A percentile compares a stretch with the other conserved stretches of the same genome.
phyloP scores from a whole-genome alignment of 306 rosid genomes.

The Notholithocarpus densiflorus region DNA sequence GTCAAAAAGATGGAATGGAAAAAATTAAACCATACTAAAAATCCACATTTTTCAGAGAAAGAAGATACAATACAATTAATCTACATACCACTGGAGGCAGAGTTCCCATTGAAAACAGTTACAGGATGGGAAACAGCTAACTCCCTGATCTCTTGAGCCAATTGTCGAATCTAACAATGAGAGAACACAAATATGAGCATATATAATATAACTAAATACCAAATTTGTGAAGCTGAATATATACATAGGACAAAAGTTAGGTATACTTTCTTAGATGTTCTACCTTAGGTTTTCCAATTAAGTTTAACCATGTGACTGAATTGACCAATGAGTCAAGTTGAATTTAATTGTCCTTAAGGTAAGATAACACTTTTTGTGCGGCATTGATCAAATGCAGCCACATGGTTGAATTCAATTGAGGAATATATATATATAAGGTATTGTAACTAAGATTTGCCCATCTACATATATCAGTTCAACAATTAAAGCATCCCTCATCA shows the following conservation, averaged over 20 bases:
- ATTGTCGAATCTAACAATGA: conserved; percentile 59
- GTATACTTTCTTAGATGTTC: too few relatives aligned
- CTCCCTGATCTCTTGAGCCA: conserved; percentile 77
- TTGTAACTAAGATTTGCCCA: too few relatives aligned
- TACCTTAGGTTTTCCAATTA: too few relatives aligned
- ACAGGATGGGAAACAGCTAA: conserved; percentile 58
- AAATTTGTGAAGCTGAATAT: neutral
- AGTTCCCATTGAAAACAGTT: conserved; percentile 50
- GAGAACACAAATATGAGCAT: neutral
- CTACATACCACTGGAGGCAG: conserved; percentile 51
- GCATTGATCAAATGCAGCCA: too few relatives aligned
- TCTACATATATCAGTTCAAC: too few relatives aligned
- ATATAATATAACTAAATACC: neutral
- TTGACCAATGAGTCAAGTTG: too few relatives aligned
- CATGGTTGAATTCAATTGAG: too few relatives aligned
- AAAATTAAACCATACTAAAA: neutral
- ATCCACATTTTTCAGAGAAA: neutral
- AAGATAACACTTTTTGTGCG: too few relatives aligned
- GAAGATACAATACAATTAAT: conserved; percentile 11
- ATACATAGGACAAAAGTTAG: neutral
- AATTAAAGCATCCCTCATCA: too few relatives aligned
- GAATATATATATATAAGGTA: too few relatives aligned
- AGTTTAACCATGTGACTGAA: neutral
- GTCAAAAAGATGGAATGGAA: neutral
- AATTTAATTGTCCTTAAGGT: too few relatives aligned